A percentile compares a stretch with the other conserved stretches of the same genome.
Evolutionary conservation across 1,139 yeast genomes (phyloP).

Genomic region (Nakaseomyces sp.): DNA sequence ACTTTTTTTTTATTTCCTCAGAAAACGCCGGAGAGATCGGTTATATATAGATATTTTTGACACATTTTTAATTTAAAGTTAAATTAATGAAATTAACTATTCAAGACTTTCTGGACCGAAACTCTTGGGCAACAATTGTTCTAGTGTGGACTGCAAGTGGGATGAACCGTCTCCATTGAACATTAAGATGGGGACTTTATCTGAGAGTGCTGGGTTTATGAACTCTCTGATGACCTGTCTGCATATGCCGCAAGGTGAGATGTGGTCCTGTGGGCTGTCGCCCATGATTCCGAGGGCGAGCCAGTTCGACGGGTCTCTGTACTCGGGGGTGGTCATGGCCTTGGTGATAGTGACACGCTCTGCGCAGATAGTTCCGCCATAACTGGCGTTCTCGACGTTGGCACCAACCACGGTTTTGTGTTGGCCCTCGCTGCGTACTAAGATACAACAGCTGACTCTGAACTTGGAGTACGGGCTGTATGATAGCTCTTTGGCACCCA

Average conservation of each 20-base stretch:
- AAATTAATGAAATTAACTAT: background rate
- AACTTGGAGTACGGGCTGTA: constrained; percentile 82
- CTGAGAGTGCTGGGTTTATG: constrained; percentile 23
- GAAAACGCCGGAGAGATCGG: constrained; percentile 1
- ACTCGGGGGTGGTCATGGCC: constrained; percentile 38
- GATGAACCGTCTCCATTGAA: constrained; percentile 44
- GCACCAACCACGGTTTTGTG: constrained; percentile 51
- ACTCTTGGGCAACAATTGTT: constrained; percentile 68
- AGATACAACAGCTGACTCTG: constrained; percentile 73
- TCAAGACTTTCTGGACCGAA: constrained; percentile 65
- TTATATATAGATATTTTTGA: no score
- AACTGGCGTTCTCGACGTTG: constrained; percentile 87
- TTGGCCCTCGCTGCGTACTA: constrained; percentile 41
- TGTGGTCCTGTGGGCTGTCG: constrained; percentile 46
- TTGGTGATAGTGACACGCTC: constrained; percentile 71
- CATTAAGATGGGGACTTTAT: constrained; percentile 50
- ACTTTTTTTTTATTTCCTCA: no score
- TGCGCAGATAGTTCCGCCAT: constrained; percentile 85
- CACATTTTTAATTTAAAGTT: no score
- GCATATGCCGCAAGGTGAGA: constrained; percentile 92
- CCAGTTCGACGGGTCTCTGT: constrained; percentile 15
- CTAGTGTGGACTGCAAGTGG: constrained; percentile 39
- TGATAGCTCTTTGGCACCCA: constrained; percentile 43
- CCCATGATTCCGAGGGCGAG: constrained; percentile 49
- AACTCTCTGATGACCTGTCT: constrained; percentile 83